A percentile compares a stretch with the other conserved stretches of the same genome.
Conservation (phyloP, 176 grass and related monocot species). For the Eragrostis curvula region DNA sequence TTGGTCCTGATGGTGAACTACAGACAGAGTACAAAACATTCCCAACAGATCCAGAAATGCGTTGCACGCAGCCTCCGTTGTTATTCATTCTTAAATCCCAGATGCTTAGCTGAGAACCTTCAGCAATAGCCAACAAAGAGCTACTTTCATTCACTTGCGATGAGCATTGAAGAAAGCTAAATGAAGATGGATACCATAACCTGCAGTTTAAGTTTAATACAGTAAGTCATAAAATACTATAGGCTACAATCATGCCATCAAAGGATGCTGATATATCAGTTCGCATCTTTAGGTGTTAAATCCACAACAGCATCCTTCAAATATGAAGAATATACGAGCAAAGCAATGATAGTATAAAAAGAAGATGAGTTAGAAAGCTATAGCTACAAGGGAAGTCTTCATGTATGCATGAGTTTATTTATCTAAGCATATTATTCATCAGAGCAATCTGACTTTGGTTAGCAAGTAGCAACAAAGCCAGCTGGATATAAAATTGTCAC, state of each 20-base stretch:
- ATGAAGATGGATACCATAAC: conserved; percentile 88
- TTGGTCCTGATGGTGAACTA: conserved; percentile 58
- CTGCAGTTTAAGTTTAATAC: conserved; percentile 49
- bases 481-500: background rate
- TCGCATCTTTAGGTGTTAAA: background rate
- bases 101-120: conserved; percentile 93
- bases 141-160: conserved; percentile 53
- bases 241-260: background rate
- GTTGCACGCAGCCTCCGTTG: conserved; percentile 83
- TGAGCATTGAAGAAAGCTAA: conserved; percentile 63
- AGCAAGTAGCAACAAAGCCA: conserved; percentile 22
- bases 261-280: background rate
- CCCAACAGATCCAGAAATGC: conserved; percentile 69
- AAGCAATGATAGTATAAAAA: conserved; percentile 1
- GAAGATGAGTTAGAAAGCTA: background rate
- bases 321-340: conserved; percentile 9
- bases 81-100: conserved; percentile 88
- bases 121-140: conserved; percentile 74
- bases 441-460: conserved; percentile 18
- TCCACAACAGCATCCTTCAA: conserved; percentile 1
- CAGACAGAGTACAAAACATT: conserved; percentile 75
- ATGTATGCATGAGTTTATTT: background rate
- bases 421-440: background rate
- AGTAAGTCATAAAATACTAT: conserved; percentile 17
- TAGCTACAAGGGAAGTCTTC: background rate